Percentiles rank a stretch among this genome's conserved stretches.
Conservation (phyloP, 2,329 filamentous ascomycete genomes). For the Colletotrichum endophyticum region DNA sequence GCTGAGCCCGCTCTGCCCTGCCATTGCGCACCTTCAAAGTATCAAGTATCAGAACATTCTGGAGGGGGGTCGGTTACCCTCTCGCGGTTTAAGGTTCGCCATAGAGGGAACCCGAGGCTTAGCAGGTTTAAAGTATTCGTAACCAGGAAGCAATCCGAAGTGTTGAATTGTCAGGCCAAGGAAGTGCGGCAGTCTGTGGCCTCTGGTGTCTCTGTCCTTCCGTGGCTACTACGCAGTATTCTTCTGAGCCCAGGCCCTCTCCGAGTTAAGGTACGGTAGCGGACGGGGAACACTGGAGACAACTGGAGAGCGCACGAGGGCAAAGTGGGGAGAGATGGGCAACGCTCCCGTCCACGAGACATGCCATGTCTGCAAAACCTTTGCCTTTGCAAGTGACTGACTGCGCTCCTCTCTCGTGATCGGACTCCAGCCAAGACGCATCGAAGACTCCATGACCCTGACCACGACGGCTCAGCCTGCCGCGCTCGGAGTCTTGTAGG, state of each 20-base stretch:
- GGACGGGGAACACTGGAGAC: neutral
- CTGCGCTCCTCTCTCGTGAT: neutral
- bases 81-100: neutral
- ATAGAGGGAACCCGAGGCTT: neutral
- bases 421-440: neutral
- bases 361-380: neutral
- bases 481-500: neutral
- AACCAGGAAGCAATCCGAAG: neutral
- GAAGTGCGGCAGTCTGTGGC: neutral
- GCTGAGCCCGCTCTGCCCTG: neutral
- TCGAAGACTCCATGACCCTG: neutral
- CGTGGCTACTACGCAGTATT: neutral
- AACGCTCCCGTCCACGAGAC: neutral
- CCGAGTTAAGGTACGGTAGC: neutral
- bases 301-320: neutral
- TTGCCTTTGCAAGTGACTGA: neutral
- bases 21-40: neutral
- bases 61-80: neutral
- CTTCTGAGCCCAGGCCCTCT: neutral
- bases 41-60: neutral
- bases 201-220: neutral
- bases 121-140: neutral
- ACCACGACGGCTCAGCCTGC: neutral
- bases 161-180: neutral
- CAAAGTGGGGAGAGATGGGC: neutral